Percentiles rank a stretch among this genome's conserved stretches.
phyloP scores from a whole-genome alignment of 2,329 filamentous ascomycete species.

The Sarocladium brachiariae region DNA sequence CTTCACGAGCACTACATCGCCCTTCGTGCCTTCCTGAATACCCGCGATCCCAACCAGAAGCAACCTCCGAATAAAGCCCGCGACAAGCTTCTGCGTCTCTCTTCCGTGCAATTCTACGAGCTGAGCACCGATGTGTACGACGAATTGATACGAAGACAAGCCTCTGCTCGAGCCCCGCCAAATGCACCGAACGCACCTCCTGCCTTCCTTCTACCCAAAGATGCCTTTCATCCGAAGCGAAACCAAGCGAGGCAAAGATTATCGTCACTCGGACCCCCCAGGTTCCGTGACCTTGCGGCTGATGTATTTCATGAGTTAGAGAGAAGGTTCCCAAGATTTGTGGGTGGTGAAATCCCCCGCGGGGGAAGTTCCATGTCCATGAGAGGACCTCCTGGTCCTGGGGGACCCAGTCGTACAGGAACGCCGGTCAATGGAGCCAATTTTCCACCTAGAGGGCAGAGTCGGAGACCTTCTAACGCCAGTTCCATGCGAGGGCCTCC shows the following conservation, averaged over 20 bases:
- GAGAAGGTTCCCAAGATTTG: constrained; percentile 77
- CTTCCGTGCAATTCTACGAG: constrained; percentile 90
- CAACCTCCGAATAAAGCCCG: constrained; percentile 80
- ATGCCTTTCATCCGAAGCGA: constrained; percentile 89
- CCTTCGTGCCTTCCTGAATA: constrained; percentile 68
- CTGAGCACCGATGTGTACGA: constrained; percentile 97
- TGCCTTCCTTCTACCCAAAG: constrained; percentile 72
- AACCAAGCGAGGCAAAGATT: constrained; percentile 97
- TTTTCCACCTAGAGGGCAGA: constrained; percentile 44
- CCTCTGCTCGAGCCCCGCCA: constrained; percentile 48
- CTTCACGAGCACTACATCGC: constrained; percentile 76
- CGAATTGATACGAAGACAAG: constrained; percentile 81
- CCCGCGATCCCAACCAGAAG: constrained; percentile 69
- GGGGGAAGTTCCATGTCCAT: constrained; percentile 62
- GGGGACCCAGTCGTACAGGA: constrained; percentile 48
- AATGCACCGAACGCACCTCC: constrained; percentile 53
- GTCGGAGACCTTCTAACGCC: constrained; percentile 53
- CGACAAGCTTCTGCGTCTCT: constrained; percentile 88
- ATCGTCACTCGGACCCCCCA: constrained; percentile 75
- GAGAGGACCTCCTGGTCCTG: constrained; percentile 27
- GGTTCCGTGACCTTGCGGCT: constrained; percentile 87
- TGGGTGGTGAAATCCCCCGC: constrained; percentile 60
- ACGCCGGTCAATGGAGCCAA: constrained; percentile 55
- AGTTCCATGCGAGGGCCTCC: constrained; percentile 50
- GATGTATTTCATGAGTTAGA: constrained; percentile 96